Base-by-base conservation (phyloP, 2,329 filamentous ascomycete species). In the Blastomyces gilchristii region DNA sequence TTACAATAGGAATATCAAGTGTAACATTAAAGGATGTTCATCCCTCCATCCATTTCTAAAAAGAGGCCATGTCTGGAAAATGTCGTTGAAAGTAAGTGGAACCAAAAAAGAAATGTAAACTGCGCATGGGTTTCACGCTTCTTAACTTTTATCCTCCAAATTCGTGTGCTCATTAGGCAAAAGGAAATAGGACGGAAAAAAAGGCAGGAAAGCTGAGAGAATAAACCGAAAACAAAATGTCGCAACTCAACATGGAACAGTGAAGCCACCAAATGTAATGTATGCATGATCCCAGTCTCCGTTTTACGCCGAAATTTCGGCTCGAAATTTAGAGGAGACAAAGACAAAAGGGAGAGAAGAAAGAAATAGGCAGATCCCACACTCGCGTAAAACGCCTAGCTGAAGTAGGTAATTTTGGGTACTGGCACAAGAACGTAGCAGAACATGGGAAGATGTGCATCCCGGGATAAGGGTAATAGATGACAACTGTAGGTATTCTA, bases 321-420 rank as follows among this genome's bases (percentile, higher is more conserved):
- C 28, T 52, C 53, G 31, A 25, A 53, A 11, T 39, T 25, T 37
- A n/a, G 16, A 60, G 41, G 34, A n/a, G 18, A 61, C 39, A n/a
- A 61, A 39, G 12, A 16, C 2, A 6, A 43, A 58, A 2, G 9
- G 25, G 22, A 31, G 43, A 52, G 41, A 60, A 28, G 18, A 37
- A 43, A 39, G 14, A 37, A 9, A 37, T 37, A 28, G 28, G 18
- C 11, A 16, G 62, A 70, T 25, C 25, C 14, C 22, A 16, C 41
- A 59, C 65, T 68, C 67, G 39, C 9, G 39, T 54, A n/a, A 43
- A 61, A 61, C 59, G n/a, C 59, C 47, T 28, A 22, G 59, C 47
- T 61, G 34, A 37, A 25, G 14, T 7, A 25, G 25, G 45, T 12
- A 28, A 18, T 31, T 41, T 8, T 22, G 41, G 47, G n/a, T n/a